A percentile compares a stretch with the other conserved stretches of the same genome.
Conservation (phyloP, 1,284 basidiomycete genomes). For the Trametes pubescens region DNA sequence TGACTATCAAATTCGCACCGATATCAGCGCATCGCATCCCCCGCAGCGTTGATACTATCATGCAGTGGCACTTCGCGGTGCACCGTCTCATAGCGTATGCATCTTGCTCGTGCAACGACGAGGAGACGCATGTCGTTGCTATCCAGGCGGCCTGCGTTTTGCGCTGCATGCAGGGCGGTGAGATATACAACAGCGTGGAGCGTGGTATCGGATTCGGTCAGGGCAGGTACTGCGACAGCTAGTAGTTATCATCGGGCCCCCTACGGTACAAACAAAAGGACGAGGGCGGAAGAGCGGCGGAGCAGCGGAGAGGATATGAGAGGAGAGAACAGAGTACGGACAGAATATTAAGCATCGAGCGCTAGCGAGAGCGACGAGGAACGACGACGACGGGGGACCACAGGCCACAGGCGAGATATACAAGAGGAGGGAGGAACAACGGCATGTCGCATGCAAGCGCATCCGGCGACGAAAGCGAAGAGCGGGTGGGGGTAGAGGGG, state of each 20-base stretch:
- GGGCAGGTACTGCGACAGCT: conserved; percentile 6
- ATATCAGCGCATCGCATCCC: background rate
- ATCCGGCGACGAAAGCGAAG: background rate
- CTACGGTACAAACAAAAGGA: conserved; percentile 31
- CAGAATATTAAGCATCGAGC: conserved; percentile 17
- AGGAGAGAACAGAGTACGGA: background rate
- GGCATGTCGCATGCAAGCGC: too few relatives aligned
- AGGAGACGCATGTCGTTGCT: background rate
- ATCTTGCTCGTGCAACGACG: background rate
- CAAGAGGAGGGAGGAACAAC: background rate
- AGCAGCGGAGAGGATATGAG: background rate
- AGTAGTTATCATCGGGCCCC: conserved; percentile 23
- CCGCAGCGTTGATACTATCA: background rate
- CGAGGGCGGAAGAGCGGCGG: conserved; percentile 16
- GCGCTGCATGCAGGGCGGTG: background rate
- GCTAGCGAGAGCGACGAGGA: background rate
- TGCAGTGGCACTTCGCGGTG: background rate
- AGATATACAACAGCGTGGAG: background rate
- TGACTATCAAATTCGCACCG: conserved; percentile 8
- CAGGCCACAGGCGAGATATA: too few relatives aligned
- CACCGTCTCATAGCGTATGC: background rate
- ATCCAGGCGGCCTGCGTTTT: background rate
- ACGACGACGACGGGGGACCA: background rate
- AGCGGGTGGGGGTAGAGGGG: background rate
- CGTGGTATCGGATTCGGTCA: conserved; percentile 2